Evolutionary conservation across 1,284 basidiomycete species (phyloP), one percentile per base, ranked within the genome.

Genomic region (Cutaneotrichosporon daszewskae): DNA sequence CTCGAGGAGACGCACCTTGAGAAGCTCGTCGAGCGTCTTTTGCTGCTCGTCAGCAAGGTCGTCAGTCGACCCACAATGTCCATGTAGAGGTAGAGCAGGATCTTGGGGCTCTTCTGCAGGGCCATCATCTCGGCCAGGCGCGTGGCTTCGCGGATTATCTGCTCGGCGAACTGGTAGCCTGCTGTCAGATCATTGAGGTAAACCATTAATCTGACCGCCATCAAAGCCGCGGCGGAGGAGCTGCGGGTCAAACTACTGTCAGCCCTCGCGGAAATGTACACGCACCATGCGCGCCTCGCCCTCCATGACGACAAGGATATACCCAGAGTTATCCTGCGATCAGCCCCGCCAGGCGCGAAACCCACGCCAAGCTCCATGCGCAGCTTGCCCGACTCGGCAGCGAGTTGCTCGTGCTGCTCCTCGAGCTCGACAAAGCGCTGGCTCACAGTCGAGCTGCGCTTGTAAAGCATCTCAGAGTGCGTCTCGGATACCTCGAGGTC

Each of bases 251-350:
- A 58, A 58, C 58, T 60, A 40, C 16, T 11, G 18, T 38, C 32
- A 38, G 38, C 9, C 14, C 16, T 20, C n/a, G 14, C 3, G 1
- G 41, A n/a, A n/a, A n/a, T n/a, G n/a, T n/a, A n/a, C n/a, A n/a
- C 52, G 26, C 23, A 61, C 59, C 55, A 61, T 47, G 14, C 57
- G 41, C 6, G 38, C 40, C 24, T 61, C 52, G n/a, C 53, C 57
- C 29, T 59, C 53, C 11, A 61, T 45, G 12, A 59, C 47, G 4
- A 61, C 45, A 9, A 43, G 40, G 5, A 49, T 43, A 28, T n/a
- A n/a, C n/a, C n/a, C n/a, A n/a, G n/a, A n/a, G n/a, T n/a, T n/a
- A n/a, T n/a, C n/a, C n/a, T n/a, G n/a, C n/a, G n/a, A n/a, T n/a
- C n/a, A n/a, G n/a, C n/a, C n/a, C n/a, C n/a, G n/a, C n/a, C n/a